These are phyloP conservation scores for Lodderomyces parapsilosis DNA, from an alignment of 1,139 yeast species.

Conservation along the genomic window DNA sequence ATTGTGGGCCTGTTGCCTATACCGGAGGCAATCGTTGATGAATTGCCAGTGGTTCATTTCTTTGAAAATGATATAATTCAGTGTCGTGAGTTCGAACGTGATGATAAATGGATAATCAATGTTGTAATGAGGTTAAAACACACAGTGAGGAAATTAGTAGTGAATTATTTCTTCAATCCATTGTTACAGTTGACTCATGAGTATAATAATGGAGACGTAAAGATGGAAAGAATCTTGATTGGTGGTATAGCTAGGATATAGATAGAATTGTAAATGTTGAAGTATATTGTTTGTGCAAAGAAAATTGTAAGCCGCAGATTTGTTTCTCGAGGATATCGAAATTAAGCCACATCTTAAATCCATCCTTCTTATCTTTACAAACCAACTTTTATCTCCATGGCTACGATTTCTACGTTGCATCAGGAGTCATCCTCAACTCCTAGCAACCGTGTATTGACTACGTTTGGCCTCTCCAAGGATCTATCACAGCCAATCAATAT, in stretches of 20 bases:
- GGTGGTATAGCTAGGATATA: constrained; percentile 26
- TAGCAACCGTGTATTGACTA: constrained; percentile 32
- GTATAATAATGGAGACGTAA: constrained; percentile 23
- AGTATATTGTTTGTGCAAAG: not conserved
- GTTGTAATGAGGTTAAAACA: constrained; percentile 17
- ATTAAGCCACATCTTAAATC: too few relatives aligned
- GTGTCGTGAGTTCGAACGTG: constrained; percentile 22
- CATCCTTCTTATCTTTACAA: too few relatives aligned
- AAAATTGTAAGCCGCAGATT: not conserved
- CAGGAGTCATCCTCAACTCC: not conserved
- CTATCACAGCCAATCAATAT: constrained; percentile 50
- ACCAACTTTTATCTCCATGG: too few relatives aligned
- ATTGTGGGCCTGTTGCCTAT: constrained; percentile 28
- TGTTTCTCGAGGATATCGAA: not conserved
- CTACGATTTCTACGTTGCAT: not conserved
- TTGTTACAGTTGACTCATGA: constrained; percentile 26
- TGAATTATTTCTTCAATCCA: constrained; percentile 30
- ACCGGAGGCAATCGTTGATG: constrained; percentile 13
- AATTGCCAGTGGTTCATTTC: constrained; percentile 26
- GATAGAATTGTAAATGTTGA: not conserved
- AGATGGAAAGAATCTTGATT: constrained; percentile 24
- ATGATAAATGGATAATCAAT: constrained; percentile 15
- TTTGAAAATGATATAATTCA: constrained; percentile 37
- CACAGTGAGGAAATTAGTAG: constrained; percentile 20
- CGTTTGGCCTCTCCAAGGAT: constrained; percentile 79